Percentiles rank a stretch among this genome's conserved stretches.
Evolutionary conservation across 2,329 filamentous ascomycete genomes (phyloP).

Genomic region (Mycocentrospora acerina): DNA sequence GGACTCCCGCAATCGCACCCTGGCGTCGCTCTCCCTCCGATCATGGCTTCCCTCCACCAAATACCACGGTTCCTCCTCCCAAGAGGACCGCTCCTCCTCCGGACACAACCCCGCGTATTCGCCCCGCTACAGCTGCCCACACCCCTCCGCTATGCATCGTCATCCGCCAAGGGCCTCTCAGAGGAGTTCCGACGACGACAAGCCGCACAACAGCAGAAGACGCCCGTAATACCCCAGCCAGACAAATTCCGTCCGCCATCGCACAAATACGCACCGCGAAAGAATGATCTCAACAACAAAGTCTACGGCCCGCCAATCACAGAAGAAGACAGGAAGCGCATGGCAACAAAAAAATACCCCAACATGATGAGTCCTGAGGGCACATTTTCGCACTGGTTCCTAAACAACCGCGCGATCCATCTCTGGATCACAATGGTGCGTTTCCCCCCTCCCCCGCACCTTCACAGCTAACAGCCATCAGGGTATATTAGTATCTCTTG

Average conservation of each 20-base stretch:
- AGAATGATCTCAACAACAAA: slow-evolving; percentile 56
- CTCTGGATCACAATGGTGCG: slow-evolving; percentile 79
- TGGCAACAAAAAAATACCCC: slow-evolving; percentile 75
- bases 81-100: slow-evolving; percentile 25
- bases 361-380: slow-evolving; percentile 84
- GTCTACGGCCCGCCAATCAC: slow-evolving; percentile 76
- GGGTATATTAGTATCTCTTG: slow-evolving; percentile 70
- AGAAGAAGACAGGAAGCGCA: slow-evolving; percentile 64
- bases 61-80: slow-evolving; percentile 41
- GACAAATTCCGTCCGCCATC: slow-evolving; percentile 90
- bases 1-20: no score
- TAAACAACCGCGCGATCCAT: slow-evolving; percentile 76
- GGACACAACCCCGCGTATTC: slow-evolving; percentile 21
- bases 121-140: slow-evolving; percentile 16
- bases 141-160: slow-evolving; percentile 36
- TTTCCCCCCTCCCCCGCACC: slow-evolving; percentile 2
- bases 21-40: background rate
- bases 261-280: slow-evolving; percentile 70
- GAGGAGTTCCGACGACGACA: slow-evolving; percentile 32
- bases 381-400: slow-evolving; percentile 80
- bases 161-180: slow-evolving; percentile 27
- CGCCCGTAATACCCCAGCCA: slow-evolving; percentile 73
- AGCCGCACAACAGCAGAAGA: slow-evolving; percentile 34
- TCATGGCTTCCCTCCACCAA: slow-evolving; percentile 36
- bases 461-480: slow-evolving; percentile 27